Percentiles rank a stretch among this genome's conserved stretches.
phyloP scores from a whole-genome alignment of 805 yeast genomes.

The Cephaloascus albidus region DNA sequence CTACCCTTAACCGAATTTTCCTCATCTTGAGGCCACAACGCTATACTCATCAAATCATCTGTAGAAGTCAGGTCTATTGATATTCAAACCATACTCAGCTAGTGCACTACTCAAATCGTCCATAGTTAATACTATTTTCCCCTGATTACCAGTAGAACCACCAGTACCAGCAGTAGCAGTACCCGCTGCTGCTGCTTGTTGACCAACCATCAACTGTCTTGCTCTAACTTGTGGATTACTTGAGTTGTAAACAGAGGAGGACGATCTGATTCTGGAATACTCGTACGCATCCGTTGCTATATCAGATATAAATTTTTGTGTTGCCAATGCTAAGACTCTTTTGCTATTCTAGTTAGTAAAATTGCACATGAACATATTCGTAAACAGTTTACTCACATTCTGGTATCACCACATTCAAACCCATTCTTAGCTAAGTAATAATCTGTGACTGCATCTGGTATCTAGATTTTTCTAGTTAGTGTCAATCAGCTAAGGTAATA shows the following conservation, averaged over 20 bases:
- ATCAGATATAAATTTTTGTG: conserved; percentile 91
- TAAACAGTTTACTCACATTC: conserved; percentile 25
- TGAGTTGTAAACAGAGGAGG: conserved; percentile 77
- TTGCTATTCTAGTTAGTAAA: too few species aligned
- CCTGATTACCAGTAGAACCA: conserved; percentile 47
- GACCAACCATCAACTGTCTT: conserved; percentile 65
- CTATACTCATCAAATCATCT: too few species aligned
- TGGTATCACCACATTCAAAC: conserved; percentile 66
- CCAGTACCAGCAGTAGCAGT: conserved; percentile 23
- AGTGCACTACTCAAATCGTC: conserved; percentile 90
- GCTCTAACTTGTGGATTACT: conserved; percentile 83
- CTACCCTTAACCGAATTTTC: too few species aligned
- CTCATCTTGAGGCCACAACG: too few species aligned
- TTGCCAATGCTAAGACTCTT: conserved; percentile 83
- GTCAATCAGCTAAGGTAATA: too few species aligned
- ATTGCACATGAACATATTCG: too few species aligned
- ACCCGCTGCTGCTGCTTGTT: conserved; percentile 25
- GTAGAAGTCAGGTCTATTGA: conserved; percentile 89
- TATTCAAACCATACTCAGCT: conserved; percentile 85
- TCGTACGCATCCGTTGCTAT: conserved; percentile 96
- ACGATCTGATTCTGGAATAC: conserved; percentile 84
- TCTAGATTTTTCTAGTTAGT: too few species aligned
- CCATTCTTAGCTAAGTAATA: conserved; percentile 84
- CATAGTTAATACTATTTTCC: conserved; percentile 82
- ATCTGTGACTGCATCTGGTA: conserved; percentile 94